Conservation (phyloP, 2,329 filamentous ascomycete species). For the Chaetothyriales sp. region DNA sequence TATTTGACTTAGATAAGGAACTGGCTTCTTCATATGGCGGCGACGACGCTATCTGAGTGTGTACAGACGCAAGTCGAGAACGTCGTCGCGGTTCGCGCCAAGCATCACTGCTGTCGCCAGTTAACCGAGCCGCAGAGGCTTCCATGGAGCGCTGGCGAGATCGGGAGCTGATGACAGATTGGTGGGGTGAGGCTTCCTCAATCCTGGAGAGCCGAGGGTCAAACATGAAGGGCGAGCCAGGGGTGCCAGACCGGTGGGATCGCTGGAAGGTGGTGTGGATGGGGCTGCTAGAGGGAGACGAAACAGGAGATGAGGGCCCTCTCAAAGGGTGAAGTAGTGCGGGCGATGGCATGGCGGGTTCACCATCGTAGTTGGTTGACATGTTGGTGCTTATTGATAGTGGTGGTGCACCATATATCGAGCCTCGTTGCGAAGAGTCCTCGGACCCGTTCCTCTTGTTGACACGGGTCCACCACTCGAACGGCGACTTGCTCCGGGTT, state of each 20-base stretch:
- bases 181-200: slow-evolving; percentile 1
- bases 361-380: not conserved
- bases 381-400: not conserved
- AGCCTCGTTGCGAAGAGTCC: not conserved
- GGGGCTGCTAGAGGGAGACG: not conserved
- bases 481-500: slow-evolving; percentile 15
- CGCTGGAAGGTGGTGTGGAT: not conserved
- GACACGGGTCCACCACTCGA: slow-evolving; percentile 16
- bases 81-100: not conserved
- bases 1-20: not conserved
- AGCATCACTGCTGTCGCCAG: not conserved
- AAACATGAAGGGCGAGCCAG: not conserved
- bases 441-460: not conserved
- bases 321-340: not conserved
- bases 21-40: not conserved
- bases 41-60: not conserved
- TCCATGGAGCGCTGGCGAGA: not conserved
- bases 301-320: not conserved
- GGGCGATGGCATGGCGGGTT: not conserved
- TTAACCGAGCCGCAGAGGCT: not conserved
- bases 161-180: not conserved
- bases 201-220: not conserved
- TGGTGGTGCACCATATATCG: not conserved
- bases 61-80: not conserved
- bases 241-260: not conserved